These are phyloP conservation scores for Moniliophthora roreri DNA, from an alignment of 1,284 basidiomycete genomes.

Conservation along the genomic window DNA sequence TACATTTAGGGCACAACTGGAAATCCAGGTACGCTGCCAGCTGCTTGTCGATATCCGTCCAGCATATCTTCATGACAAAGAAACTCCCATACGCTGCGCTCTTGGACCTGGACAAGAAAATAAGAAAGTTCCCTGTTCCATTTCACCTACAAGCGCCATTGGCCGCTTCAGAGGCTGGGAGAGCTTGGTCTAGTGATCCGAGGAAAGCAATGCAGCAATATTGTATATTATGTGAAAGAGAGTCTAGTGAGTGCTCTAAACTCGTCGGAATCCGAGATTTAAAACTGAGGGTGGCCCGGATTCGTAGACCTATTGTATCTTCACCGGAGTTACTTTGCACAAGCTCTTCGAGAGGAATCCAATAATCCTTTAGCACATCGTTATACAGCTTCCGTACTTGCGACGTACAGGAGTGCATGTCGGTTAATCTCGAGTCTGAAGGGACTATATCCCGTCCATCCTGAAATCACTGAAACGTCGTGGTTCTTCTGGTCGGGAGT, in stretches of 20 bases:
- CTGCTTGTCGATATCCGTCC: constrained; percentile 42
- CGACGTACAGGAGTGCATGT: constrained; percentile 44
- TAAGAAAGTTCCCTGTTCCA: constrained; percentile 45
- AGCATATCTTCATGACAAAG: constrained; percentile 40
- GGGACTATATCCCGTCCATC: constrained; percentile 38
- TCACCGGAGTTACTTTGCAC: constrained; percentile 50
- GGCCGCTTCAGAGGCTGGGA: constrained; percentile 26
- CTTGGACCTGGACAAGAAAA: constrained; percentile 45
- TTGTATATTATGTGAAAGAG: constrained; percentile 36
- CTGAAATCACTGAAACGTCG: constrained; percentile 29
- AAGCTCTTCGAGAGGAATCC: constrained; percentile 42
- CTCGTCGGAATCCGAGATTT: neutral
- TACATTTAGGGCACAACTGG: constrained; percentile 43
- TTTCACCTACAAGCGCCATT: constrained; percentile 38
- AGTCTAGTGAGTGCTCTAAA: constrained; percentile 40
- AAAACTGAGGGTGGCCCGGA: neutral
- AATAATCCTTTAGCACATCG: constrained; percentile 42
- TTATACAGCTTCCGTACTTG: constrained; percentile 46
- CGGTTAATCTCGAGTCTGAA: constrained; percentile 39
- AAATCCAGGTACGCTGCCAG: constrained; percentile 45
- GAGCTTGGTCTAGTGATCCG: constrained; percentile 40
- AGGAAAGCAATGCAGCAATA: constrained; percentile 45
- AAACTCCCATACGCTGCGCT: constrained; percentile 37
- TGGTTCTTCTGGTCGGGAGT: constrained; percentile 57
- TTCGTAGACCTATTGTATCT: constrained; percentile 53